A percentile compares a stretch with the other conserved stretches of the same genome.
These are phyloP conservation scores for Porodaedalea pini DNA, from an alignment of 1,284 basidiomycete species.

Conservation along the genomic window DNA sequence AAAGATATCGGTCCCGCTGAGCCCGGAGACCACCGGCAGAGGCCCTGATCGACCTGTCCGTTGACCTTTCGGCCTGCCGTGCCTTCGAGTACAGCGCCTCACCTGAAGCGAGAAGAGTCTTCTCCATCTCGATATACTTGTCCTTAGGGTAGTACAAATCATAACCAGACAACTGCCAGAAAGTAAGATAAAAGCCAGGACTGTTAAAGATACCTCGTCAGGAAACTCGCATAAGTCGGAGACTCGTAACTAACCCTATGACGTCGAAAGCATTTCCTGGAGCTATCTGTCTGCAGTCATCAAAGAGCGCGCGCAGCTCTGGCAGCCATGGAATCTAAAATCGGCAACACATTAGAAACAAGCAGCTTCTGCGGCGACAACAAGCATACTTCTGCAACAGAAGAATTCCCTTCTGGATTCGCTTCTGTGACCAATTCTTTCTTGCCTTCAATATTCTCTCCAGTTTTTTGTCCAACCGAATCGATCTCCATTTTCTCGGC, in stretches of 20 bases:
- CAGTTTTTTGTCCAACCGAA: slow-evolving; percentile 17
- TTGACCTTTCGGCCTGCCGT: slow-evolving; percentile 57
- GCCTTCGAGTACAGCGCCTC: slow-evolving; percentile 60
- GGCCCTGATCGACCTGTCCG: slow-evolving; percentile 7
- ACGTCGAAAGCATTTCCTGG: slow-evolving; percentile 60
- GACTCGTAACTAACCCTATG: slow-evolving; percentile 57
- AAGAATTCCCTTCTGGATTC: slow-evolving; percentile 16
- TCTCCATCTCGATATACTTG: slow-evolving; percentile 68
- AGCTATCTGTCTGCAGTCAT: slow-evolving; percentile 64
- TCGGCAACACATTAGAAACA: no score
- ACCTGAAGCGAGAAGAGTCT: slow-evolving; percentile 53
- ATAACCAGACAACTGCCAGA: slow-evolving; percentile 91
- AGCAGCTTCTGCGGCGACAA: not conserved
- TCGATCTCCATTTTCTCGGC: slow-evolving; percentile 55
- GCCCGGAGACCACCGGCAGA: not conserved
- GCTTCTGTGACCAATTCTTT: slow-evolving; percentile 6
- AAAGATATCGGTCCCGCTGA: slow-evolving; percentile 12
- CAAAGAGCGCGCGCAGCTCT: slow-evolving; percentile 63
- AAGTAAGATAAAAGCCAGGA: slow-evolving; percentile 86
- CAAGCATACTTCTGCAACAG: not conserved
- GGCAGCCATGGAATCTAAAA: slow-evolving; percentile 67
- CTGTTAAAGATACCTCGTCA: slow-evolving; percentile 46
- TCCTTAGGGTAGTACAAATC: slow-evolving; percentile 74
- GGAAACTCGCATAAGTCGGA: no score
- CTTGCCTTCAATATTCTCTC: slow-evolving; percentile 40